Evolutionary conservation across 2,329 filamentous ascomycete species (phyloP).

Genomic region (Ceratocystis cacaofunesta): DNA sequence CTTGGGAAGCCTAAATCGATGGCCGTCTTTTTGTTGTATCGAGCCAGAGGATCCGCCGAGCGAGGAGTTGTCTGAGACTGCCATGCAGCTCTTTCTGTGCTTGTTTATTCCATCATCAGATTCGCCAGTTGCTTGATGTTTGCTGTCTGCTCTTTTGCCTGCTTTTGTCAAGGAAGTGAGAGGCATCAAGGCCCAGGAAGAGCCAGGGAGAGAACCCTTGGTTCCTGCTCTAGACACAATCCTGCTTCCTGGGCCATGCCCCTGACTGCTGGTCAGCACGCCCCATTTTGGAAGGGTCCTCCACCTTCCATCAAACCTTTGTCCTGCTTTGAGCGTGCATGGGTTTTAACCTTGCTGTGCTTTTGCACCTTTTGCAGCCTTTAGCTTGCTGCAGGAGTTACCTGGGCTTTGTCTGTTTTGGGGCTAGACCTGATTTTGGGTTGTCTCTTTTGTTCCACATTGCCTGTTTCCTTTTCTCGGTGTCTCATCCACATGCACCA

Average conservation of each 20-base stretch:
- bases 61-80: neutral
- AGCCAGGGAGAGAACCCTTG: neutral
- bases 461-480: conserved; percentile 3
- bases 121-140: neutral
- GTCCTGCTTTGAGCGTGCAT: neutral
- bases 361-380: neutral
- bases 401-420: conserved; percentile 1
- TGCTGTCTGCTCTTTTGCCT: neutral
- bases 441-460: conserved; percentile 1
- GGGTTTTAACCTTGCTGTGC: neutral
- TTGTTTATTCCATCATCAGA: neutral
- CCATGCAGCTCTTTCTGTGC: neutral
- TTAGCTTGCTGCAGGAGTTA: neutral
- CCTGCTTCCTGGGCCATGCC: neutral
- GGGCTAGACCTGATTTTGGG: neutral
- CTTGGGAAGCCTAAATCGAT: neutral
- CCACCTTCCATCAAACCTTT: neutral
- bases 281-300: conserved; percentile 5
- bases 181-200: neutral
- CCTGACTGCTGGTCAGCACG: neutral
- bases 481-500: neutral
- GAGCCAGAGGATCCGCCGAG: neutral
- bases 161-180: neutral
- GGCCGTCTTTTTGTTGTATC: neutral
- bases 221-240: conserved; percentile 1